These are phyloP conservation scores for Arabidopsis hybrid DNA, from an alignment of 441 rosid species.

Conservation along the genomic window DNA sequence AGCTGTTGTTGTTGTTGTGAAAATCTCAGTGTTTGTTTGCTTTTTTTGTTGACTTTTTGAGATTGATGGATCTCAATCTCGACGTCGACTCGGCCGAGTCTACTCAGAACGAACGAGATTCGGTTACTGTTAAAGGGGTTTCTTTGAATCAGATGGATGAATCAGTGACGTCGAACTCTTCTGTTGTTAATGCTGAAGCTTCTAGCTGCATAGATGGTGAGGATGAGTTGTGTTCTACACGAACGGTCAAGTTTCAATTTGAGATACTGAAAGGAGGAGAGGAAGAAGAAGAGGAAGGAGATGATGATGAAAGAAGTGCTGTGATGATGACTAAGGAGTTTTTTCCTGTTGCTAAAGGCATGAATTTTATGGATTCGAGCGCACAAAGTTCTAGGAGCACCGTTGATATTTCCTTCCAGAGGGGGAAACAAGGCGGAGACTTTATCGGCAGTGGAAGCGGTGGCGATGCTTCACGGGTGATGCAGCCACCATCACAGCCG, in stretches of 20 bases:
- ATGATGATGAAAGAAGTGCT: conserved; percentile 35
- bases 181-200: conserved; percentile 36
- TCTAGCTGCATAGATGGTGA: conserved; percentile 46
- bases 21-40: conserved; percentile 9
- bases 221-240: conserved; percentile 72
- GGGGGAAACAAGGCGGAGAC: conserved; percentile 41
- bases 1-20: conserved; percentile 17
- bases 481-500: conserved; percentile 61
- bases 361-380: conserved; percentile 41
- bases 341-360: conserved; percentile 54
- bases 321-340: conserved; percentile 63
- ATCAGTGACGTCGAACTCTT: conserved; percentile 37
- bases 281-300: conserved; percentile 30
- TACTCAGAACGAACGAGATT: conserved; percentile 53
- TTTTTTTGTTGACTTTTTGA: conserved; percentile 37
- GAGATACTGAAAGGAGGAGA: conserved; percentile 62
- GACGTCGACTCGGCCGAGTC: conserved; percentile 60
- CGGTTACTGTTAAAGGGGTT: conserved; percentile 41
- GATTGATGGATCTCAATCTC: conserved; percentile 81
- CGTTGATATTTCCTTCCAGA: conserved; percentile 58
- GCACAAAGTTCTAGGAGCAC: conserved; percentile 36
- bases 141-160: conserved; percentile 50
- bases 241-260: conserved; percentile 63
- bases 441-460: conserved; percentile 15
- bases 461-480: conserved; percentile 52